Percentiles rank a stretch among this genome's conserved stretches.
Conservation (phyloP, 495 filamentous ascomycete species). For the Extremus antarcticus region DNA sequence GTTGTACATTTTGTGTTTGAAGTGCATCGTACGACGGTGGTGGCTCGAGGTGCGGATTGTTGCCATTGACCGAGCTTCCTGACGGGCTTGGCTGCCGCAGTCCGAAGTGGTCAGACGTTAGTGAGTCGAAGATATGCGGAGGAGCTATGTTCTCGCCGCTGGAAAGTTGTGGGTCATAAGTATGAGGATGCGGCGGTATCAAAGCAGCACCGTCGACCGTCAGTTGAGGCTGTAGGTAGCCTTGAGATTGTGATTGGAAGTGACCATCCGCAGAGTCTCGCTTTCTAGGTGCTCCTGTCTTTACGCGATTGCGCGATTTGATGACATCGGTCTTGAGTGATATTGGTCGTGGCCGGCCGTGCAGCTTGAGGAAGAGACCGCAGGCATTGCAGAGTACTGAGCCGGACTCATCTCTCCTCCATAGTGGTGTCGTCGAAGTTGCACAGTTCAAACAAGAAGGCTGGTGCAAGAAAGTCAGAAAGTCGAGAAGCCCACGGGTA, state of each 20-base stretch:
- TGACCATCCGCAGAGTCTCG: constrained; percentile 37
- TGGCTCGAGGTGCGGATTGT: constrained; percentile 49
- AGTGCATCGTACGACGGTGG: constrained; percentile 55
- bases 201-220: constrained; percentile 18
- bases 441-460: constrained; percentile 95
- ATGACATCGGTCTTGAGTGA: constrained; percentile 98
- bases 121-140: constrained; percentile 65
- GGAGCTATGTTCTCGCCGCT: constrained; percentile 56
- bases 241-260: constrained; percentile 31
- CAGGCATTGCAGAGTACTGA: constrained; percentile 99
- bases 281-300: constrained; percentile 88
- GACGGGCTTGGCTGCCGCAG: constrained; percentile 54
- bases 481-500: no score
- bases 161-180: constrained; percentile 24
- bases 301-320: constrained; percentile 97
- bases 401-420: constrained; percentile 91
- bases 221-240: constrained; percentile 46
- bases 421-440: constrained; percentile 90
- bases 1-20: constrained; percentile 27
- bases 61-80: constrained; percentile 50
- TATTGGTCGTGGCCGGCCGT: constrained; percentile 84
- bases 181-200: constrained; percentile 20
- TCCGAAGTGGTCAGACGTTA: constrained; percentile 54
- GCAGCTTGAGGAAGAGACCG: constrained; percentile 92
- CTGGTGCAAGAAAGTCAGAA: constrained; percentile 35